Base-by-base conservation (phyloP, 2,329 filamentous ascomycete genomes). In the Cadophora luteo-olivacea region DNA sequence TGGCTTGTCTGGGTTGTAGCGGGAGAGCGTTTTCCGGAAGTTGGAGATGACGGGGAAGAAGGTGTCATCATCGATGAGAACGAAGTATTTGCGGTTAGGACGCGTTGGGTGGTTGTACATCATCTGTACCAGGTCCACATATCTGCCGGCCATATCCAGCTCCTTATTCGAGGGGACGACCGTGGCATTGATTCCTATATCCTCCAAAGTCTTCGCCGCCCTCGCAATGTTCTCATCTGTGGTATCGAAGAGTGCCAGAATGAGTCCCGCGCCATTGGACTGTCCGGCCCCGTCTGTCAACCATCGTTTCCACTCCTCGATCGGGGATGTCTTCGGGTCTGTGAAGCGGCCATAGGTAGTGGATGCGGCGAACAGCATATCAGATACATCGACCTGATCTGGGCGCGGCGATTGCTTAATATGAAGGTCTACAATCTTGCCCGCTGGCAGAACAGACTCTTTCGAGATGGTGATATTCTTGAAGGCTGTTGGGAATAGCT, bases 281-380 rank as follows among this genome's bases (percentile, higher is more conserved):
- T 81, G 77, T 48, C 86, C 85, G 64, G 82, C 82, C 70, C 84
- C 83, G 75, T 89, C 85, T 2, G 86, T 88, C 61, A 88, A 81
- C 86, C 86, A 88, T 76, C 84, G 85, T 3, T 82, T 81, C 85
- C 86, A 88, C 75, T 89, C 86, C 71, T 86, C 84, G 55, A 88
- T 81, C 0, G 86, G 84, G 58, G 81, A 84, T 1, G 83, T 86
- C 64, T 80, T 79, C 0, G 82, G 78, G 68, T 85, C 82, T 75
- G 79, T 84, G 76, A 89, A 86, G 54, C 86, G 81, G 72, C 84
- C 81, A 78, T 85, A 87, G 0, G 85, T 87, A 5, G 86, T 88
- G 0, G 86, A 88, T 4, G 87, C 85, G 55, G 85, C 86, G 69
- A 88, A 88, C 77, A 88, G 84, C 75, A 88, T 85, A 71, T 86